Conservation (phyloP, 2,329 filamentous ascomycete species). For the Aspergillus arachidicola region DNA sequence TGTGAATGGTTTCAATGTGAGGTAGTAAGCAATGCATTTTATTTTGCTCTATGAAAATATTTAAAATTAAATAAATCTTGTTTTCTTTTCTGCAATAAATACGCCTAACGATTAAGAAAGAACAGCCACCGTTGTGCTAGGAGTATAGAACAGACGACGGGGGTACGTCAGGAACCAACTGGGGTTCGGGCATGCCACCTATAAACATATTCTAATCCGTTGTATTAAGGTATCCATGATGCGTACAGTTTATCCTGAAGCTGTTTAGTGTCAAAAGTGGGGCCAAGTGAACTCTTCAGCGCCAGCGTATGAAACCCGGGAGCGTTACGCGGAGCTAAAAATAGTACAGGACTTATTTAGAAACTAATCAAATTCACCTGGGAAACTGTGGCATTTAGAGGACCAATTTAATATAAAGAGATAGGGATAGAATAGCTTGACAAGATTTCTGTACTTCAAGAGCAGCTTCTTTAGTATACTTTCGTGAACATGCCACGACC, state of each 20-base stretch:
- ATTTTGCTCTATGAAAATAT: too few species aligned
- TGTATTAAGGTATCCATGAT: background rate
- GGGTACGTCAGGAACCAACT: too few species aligned
- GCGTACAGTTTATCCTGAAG: background rate
- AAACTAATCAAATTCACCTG: background rate
- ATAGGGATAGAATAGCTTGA: background rate
- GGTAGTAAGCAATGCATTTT: too few species aligned
- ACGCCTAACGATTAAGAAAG: too few species aligned
- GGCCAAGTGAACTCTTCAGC: background rate
- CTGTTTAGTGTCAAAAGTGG: background rate
- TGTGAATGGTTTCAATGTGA: background rate
- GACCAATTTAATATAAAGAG: background rate
- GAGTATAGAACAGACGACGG: too few species aligned
- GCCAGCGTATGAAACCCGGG: background rate
- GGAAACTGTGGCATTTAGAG: background rate
- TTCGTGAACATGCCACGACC: background rate
- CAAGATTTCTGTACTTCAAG: background rate
- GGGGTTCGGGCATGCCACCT: too few species aligned
- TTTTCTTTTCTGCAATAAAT: too few species aligned
- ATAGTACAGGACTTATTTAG: background rate
- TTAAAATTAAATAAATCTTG: too few species aligned
- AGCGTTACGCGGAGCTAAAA: background rate
- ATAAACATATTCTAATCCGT: too few species aligned
- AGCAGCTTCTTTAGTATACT: too few species aligned
- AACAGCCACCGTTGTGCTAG: too few species aligned